Evolutionary conservation across 2,329 filamentous ascomycete genomes (phyloP), one percentile per base, ranked within the genome.

Genomic region (Periconia macrospinosa): DNA sequence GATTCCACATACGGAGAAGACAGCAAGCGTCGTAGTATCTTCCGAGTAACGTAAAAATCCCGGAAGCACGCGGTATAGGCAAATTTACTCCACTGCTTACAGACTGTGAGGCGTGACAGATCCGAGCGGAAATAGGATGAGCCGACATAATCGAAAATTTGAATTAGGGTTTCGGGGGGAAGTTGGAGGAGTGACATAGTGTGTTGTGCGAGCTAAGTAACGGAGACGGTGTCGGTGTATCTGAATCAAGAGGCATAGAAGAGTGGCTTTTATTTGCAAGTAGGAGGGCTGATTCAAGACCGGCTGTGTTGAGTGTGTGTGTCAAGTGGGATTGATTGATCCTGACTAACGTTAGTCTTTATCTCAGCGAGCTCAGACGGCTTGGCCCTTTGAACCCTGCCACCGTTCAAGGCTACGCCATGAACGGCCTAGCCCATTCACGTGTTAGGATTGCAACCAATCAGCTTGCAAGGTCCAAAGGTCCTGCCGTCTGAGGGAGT

Each of bases 121-220:
- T 65, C 52, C 33, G 47, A 57, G 52, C 59, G 58, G 53, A 60
- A 61, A 55, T 65, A 61, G 41, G 54, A 57, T 51, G 58, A 60
- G 50, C 56, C 60, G 41, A 63, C 52, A 54, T 62, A 52, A 53
- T 56, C 45, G 51, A 60, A 57, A 35, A 62, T 60, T 50, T 57
- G 51, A 40, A 60, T 45, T 45, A 65, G 43, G 40, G 19, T 61
- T 54, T 65, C 61, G 23, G 57, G 18, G n/a, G 58, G 56, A 45
- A 63, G 56, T 63, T 63, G 50, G 41, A 63, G 54, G 43, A 60
- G 54, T 54, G 52, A 45, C 58, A 62, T 65, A 43, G 46, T 50
- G 52, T 37, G 53, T 57, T 53, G 55, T 53, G 47, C 50, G 42
- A 58, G 51, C 42, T 52, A 56, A 56, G 51, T 57, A 47, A 58